Conservation (phyloP, 768 basidiomycete genomes). For the Mrakia gelida region DNA sequence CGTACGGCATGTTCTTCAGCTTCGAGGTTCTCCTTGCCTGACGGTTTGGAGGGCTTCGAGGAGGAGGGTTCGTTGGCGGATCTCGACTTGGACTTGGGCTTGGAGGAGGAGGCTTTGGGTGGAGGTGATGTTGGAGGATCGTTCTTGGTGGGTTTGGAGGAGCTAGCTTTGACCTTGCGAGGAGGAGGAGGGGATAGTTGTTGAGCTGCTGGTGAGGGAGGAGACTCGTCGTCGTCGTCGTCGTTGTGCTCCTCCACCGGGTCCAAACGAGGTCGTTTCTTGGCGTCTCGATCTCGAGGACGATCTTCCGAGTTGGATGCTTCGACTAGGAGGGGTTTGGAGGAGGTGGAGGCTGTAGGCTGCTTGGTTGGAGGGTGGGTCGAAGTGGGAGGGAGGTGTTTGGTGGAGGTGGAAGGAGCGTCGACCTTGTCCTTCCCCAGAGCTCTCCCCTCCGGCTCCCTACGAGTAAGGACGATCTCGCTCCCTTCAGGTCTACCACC, state of each 20-base stretch:
- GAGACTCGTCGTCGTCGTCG: background rate
- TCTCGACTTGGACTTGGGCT: background rate
- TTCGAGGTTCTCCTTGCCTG: slow-evolving; percentile 10
- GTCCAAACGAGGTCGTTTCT: slow-evolving; percentile 9
- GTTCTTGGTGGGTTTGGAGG: background rate
- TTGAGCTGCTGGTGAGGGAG: background rate
- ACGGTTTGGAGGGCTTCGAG: background rate
- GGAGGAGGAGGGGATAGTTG: background rate
- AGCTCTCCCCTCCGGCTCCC: background rate
- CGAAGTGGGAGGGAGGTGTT: background rate
- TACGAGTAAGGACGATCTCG: slow-evolving; percentile 16
- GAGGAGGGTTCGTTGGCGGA: background rate
- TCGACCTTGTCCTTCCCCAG: background rate
- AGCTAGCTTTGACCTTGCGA: background rate
- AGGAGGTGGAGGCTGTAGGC: background rate
- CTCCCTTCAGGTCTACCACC: background rate
- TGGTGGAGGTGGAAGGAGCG: background rate
- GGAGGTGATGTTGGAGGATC: background rate
- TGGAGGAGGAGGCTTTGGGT: background rate
- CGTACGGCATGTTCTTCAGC: slow-evolving; percentile 2
- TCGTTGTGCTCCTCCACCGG: background rate
- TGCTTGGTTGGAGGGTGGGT: background rate
- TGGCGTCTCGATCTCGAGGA: background rate
- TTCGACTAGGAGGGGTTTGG: background rate
- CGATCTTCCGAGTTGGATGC: background rate